Conservation (phyloP, 129 eudicot species). For the Lonicera japonica region DNA sequence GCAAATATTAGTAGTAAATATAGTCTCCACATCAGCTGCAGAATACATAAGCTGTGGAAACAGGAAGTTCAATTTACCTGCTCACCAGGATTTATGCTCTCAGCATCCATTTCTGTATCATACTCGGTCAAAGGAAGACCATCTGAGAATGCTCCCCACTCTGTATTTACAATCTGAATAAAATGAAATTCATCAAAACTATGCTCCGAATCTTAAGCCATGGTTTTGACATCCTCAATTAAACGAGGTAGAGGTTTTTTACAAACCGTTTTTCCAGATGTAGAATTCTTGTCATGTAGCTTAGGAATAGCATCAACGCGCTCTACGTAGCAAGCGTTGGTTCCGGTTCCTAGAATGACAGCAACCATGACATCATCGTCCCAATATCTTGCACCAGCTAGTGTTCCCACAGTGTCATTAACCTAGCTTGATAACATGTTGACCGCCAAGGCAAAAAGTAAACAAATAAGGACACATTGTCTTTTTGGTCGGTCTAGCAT, state of each 20-base stretch:
- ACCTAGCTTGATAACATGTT: constrained; percentile 45
- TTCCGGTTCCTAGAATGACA: constrained; percentile 85
- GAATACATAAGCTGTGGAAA: not conserved
- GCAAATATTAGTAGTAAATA: not conserved
- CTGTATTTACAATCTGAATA: constrained; percentile 67
- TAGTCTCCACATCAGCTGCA: not conserved
- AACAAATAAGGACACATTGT: not conserved
- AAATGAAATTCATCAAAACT: not conserved
- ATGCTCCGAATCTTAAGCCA: too few relatives aligned
- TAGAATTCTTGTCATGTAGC: constrained; percentile 29
- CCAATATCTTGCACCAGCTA: constrained; percentile 84
- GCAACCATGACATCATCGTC: constrained; percentile 87
- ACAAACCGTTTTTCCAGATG: constrained; percentile 52
- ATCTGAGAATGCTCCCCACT: constrained; percentile 85
- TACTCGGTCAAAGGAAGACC: constrained; percentile 76
- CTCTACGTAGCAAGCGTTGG: constrained; percentile 88
- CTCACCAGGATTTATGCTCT: constrained; percentile 78
- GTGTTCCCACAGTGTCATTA: constrained; percentile 82
- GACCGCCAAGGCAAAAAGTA: not conserved
- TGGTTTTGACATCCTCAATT: not conserved
- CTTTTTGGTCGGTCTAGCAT: not conserved
- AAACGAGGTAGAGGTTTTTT: not conserved
- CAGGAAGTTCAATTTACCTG: constrained; percentile 37
- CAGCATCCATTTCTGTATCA: constrained; percentile 76
- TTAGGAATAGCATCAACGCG: constrained; percentile 61